Evolutionary conservation across 2,329 filamentous ascomycete genomes (phyloP).

Genomic region (Scopulariopsis brevicaulis): DNA sequence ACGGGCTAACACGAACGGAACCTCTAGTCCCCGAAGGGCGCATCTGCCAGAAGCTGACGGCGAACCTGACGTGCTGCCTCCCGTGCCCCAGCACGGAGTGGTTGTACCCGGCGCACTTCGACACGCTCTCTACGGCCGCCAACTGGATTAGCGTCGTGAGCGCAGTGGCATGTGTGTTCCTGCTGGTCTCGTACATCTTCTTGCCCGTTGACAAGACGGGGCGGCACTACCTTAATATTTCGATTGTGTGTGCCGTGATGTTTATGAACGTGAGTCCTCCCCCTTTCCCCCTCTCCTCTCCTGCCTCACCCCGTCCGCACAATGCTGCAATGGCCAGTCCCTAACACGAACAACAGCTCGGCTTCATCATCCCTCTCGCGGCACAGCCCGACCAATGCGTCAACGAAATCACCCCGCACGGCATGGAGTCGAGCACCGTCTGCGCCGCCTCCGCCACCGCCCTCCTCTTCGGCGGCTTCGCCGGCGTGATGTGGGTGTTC

Average conservation of each 20-base stretch:
- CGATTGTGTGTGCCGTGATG: constrained; percentile 62
- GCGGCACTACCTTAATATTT: constrained; percentile 87
- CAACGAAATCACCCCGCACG: constrained; percentile 84
- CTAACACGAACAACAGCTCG: constrained; percentile 44
- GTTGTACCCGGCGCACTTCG: constrained; percentile 51
- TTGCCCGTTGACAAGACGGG: constrained; percentile 83
- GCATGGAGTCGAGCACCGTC: constrained; percentile 70
- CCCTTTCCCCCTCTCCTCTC: background rate
- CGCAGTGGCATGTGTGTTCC: constrained; percentile 59
- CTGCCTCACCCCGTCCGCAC: background rate
- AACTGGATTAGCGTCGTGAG: constrained; percentile 75
- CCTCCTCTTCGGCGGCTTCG: constrained; percentile 75
- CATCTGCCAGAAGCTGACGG: constrained; percentile 35
- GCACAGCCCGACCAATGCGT: constrained; percentile 71
- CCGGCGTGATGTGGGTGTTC: constrained; percentile 82
- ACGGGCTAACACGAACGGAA: constrained; percentile 9
- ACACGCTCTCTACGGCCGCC: constrained; percentile 49
- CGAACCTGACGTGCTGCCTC: constrained; percentile 61
- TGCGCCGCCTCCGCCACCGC: constrained; percentile 86
- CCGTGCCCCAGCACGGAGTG: constrained; percentile 83
- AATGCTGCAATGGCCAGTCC: background rate
- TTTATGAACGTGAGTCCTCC: constrained; percentile 62
- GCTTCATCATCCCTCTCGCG: constrained; percentile 80
- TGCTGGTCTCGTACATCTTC: constrained; percentile 68
- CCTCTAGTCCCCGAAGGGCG: constrained; percentile 43